phyloP scores from a whole-genome alignment of 805 yeast species.

The Clavispora santaluciae region DNA sequence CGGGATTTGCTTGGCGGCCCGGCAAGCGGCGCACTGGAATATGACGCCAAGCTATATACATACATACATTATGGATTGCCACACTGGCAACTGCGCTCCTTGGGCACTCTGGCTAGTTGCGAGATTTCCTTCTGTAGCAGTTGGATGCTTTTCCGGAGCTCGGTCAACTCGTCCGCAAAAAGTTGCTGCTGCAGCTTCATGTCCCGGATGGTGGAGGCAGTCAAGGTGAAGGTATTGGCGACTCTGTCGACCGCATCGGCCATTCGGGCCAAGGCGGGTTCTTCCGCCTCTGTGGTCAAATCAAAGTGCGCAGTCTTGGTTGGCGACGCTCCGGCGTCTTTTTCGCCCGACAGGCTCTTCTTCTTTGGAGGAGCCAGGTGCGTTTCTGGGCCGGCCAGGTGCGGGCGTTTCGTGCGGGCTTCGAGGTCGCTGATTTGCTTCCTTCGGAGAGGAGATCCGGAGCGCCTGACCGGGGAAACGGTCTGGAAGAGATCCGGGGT shows the following conservation, averaged over 20 bases:
- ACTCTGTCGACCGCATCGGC: constrained; percentile 6
- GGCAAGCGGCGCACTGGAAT: too few species aligned
- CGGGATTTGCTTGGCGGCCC: too few species aligned
- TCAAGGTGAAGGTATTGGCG: constrained; percentile 5
- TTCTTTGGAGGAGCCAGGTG: background rate
- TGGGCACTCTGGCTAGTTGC: background rate
- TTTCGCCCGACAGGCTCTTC: background rate
- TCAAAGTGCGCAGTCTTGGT: constrained; percentile 6
- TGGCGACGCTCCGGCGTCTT: constrained; percentile 5
- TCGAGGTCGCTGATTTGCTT: constrained; percentile 27
- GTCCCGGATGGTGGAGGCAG: constrained; percentile 7
- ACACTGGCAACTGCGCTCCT: background rate
- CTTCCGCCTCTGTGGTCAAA: constrained; percentile 1
- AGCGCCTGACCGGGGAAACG: constrained; percentile 22
- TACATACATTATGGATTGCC: background rate
- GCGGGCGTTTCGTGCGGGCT: constrained; percentile 4
- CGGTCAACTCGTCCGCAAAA: constrained; percentile 7
- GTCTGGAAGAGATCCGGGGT: background rate
- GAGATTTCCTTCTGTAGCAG: constrained; percentile 6
- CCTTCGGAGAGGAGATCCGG: constrained; percentile 35
- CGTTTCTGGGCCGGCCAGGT: background rate
- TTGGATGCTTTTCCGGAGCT: constrained; percentile 4
- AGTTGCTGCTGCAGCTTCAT: constrained; percentile 6
- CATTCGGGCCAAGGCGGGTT: background rate
- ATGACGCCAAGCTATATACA: too few species aligned